phyloP scores from a whole-genome alignment of 2,329 filamentous ascomycete species.

The Triangularia setosa region DNA sequence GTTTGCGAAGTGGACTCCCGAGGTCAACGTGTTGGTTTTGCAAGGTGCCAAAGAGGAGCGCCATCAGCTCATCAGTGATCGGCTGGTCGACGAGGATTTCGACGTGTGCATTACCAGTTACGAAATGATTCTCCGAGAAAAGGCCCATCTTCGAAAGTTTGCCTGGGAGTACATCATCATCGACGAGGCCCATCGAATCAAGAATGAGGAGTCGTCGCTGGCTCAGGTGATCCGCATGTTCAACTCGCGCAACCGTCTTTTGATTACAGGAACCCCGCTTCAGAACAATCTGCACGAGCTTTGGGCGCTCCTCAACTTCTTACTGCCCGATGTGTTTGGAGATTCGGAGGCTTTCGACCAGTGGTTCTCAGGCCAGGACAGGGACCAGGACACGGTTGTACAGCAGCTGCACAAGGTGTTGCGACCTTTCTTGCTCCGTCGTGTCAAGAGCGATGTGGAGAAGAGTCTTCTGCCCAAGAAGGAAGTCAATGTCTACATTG shows the following conservation, averaged over 20 bases:
- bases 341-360: constrained; percentile 96
- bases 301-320: constrained; percentile 95
- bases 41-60: constrained; percentile 96
- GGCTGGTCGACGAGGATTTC: constrained; percentile 89
- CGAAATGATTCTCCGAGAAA: constrained; percentile 97
- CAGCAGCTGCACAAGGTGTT: constrained; percentile 92
- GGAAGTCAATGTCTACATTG: constrained; percentile 93
- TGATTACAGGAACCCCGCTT: constrained; percentile 94
- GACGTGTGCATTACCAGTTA: constrained; percentile 98
- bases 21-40: constrained; percentile 88
- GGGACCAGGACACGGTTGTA: constrained; percentile 91
- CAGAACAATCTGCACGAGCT: constrained; percentile 98
- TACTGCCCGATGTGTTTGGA: constrained; percentile 96
- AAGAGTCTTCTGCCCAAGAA: constrained; percentile 98
- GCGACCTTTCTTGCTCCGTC: constrained; percentile 86
- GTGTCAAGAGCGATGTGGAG: constrained; percentile 96
- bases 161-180: constrained; percentile 99
- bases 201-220: constrained; percentile 96
- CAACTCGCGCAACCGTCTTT: constrained; percentile 86
- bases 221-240: constrained; percentile 96
- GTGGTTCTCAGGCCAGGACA: constrained; percentile 90
- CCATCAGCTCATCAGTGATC: constrained; percentile 80
- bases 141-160: constrained; percentile 92
- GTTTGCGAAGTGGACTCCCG: constrained; percentile 89
- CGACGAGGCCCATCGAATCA: constrained; percentile 96